A percentile compares a stretch with the other conserved stretches of the same genome.
These are phyloP conservation scores for Aspergillus sp. DNA, from an alignment of 2,329 filamentous ascomycete genomes.

Conservation along the genomic window DNA sequence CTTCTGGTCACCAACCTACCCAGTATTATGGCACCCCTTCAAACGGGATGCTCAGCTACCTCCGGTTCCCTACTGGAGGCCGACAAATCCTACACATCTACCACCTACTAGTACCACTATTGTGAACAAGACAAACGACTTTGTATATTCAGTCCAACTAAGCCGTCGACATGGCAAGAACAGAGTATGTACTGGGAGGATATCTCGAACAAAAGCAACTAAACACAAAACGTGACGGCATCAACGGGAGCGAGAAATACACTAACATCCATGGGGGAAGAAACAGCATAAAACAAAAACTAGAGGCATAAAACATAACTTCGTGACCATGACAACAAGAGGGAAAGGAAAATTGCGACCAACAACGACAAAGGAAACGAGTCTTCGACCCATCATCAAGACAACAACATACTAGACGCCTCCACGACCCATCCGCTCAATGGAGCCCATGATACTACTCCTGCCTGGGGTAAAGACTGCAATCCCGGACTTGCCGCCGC, in stretches of 20 bases:
- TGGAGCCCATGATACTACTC: slow-evolving; percentile 80
- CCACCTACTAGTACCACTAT: background rate
- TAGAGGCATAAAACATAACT: slow-evolving; percentile 2
- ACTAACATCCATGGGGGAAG: background rate
- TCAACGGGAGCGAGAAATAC: background rate
- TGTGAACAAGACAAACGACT: background rate
- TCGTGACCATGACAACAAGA: background rate
- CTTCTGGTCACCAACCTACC: too few relatives aligned
- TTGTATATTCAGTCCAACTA: background rate
- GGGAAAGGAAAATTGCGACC: background rate
- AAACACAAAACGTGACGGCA: background rate
- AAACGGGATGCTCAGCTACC: too few relatives aligned
- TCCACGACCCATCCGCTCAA: slow-evolving; percentile 79
- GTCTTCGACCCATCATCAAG: background rate
- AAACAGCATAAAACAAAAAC: background rate
- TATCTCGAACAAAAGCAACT: background rate
- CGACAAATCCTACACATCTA: too few relatives aligned
- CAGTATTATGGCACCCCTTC: too few relatives aligned
- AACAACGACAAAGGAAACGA: background rate
- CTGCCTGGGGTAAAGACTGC: slow-evolving; percentile 52
- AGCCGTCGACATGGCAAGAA: background rate
- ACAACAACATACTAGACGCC: slow-evolving; percentile 23
- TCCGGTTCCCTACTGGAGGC: too few relatives aligned
- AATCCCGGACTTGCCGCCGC: slow-evolving; percentile 42
- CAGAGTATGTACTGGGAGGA: background rate